These are phyloP conservation scores for Aquanectria penicillioides DNA, from an alignment of 2,329 filamentous ascomycete species.

Conservation along the genomic window DNA sequence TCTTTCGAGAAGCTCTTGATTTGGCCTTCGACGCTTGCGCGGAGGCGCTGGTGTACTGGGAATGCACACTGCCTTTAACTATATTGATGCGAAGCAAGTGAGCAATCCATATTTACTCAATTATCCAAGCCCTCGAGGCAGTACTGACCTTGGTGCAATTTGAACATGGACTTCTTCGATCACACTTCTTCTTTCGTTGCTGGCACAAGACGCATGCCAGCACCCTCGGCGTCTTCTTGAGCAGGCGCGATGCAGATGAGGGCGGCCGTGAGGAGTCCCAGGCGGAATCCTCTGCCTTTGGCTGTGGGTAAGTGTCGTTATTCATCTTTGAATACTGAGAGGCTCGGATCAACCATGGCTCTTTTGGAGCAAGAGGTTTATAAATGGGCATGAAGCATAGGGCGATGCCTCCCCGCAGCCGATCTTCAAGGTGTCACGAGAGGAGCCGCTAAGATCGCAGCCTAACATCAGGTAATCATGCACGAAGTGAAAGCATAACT, in stretches of 20 bases:
- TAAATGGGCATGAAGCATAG: neutral
- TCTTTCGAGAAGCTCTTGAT: constrained; percentile 42
- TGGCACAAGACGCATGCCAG: constrained; percentile 45
- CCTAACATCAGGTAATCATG: neutral
- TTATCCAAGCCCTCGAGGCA: no score
- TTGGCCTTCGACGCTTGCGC: constrained; percentile 42
- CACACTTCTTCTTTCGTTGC: constrained; percentile 48
- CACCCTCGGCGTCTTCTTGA: constrained; percentile 25
- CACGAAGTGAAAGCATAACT: neutral
- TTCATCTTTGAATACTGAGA: neutral
- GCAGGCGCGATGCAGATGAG: constrained; percentile 16
- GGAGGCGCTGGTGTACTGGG: constrained; percentile 43
- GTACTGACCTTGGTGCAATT: constrained; percentile 41
- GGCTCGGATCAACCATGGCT: neutral
- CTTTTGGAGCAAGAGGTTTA: neutral
- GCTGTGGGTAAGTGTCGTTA: neutral
- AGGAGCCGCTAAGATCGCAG: neutral
- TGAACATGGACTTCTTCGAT: constrained; percentile 44
- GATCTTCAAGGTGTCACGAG: neutral
- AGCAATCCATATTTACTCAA: neutral
- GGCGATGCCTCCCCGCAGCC: neutral
- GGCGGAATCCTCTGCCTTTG: constrained; percentile 1
- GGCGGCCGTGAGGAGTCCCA: constrained; percentile 22
- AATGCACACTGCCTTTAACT: constrained; percentile 34
- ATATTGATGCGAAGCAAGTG: neutral